Evolutionary conservation across 257 asterid species (phyloP).

Genomic region (Gentiana dahurica): DNA sequence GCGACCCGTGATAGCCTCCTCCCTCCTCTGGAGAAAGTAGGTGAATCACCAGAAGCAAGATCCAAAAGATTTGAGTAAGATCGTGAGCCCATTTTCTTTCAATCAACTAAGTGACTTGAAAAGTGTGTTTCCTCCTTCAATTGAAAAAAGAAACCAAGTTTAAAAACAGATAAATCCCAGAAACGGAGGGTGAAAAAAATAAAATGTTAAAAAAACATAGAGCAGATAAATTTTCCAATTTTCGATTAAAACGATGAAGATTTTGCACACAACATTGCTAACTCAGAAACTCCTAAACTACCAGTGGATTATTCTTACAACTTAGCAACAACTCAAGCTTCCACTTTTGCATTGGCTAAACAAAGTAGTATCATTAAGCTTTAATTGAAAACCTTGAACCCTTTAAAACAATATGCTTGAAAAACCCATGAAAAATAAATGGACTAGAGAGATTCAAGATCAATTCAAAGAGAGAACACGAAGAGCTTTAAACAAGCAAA

Average conservation of each 20-base stretch:
- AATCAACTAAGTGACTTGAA: not conserved
- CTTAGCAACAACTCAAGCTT: slow-evolving; percentile 6
- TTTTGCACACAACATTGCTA: not conserved
- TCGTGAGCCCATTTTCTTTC: slow-evolving; percentile 51
- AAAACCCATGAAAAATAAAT: too few species aligned
- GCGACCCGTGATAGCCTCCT: slow-evolving; percentile 62
- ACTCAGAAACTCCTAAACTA: not conserved
- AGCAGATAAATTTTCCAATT: not conserved
- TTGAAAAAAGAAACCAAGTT: slow-evolving; percentile 12
- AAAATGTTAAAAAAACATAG: slow-evolving; percentile 6
- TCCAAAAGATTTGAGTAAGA: slow-evolving; percentile 78
- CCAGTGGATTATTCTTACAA: not conserved
- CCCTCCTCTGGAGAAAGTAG: slow-evolving; percentile 41
- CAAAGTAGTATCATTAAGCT: too few species aligned
- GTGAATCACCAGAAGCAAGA: slow-evolving; percentile 59
- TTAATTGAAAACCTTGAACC: too few species aligned
- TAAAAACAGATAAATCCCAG: slow-evolving; percentile 11
- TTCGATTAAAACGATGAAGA: not conserved
- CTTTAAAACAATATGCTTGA: too few species aligned
- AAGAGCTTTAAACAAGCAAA: too few species aligned
- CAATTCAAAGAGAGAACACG: too few species aligned
- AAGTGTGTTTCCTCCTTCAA: slow-evolving; percentile 1
- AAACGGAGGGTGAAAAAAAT: slow-evolving; percentile 13
- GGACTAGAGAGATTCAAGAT: too few species aligned
- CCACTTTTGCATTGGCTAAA: too few species aligned